Conservation (phyloP, 73 alveolate species). For the Paramecium sexaurelia region DNA sequence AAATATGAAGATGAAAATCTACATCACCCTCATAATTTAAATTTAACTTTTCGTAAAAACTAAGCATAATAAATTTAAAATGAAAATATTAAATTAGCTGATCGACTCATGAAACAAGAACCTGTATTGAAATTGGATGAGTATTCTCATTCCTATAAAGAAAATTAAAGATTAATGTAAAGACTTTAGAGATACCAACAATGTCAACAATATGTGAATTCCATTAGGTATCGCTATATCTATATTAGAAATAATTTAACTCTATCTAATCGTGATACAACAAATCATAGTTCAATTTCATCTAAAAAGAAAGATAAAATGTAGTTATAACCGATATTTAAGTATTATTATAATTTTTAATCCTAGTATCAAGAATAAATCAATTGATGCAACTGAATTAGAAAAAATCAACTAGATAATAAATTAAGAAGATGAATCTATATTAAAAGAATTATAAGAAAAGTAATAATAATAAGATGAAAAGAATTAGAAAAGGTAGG, state of each 20-base stretch:
- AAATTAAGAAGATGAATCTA: background rate
- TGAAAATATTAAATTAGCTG: slow-evolving; percentile 41
- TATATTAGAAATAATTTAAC: background rate
- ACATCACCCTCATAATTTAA: slow-evolving; percentile 41
- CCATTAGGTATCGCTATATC: background rate
- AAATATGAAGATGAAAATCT: slow-evolving; percentile 36
- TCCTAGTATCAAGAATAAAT: background rate
- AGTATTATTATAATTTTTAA: background rate
- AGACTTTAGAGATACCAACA: background rate
- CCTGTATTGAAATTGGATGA: slow-evolving; percentile 41
- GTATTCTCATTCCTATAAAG: background rate
- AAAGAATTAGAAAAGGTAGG: background rate
- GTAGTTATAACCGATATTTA: slow-evolving; percentile 7
- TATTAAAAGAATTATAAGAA: background rate
- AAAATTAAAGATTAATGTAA: background rate
- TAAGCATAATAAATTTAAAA: slow-evolving; percentile 4
- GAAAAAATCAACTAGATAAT: background rate
- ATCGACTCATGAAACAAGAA: slow-evolving; percentile 36
- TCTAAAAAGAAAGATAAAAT: background rate
- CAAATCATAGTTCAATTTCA: background rate
- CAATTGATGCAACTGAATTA: background rate
- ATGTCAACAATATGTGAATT: background rate
- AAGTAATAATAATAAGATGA: background rate
- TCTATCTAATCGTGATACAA: background rate
- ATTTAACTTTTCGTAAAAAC: slow-evolving; percentile 25